Percentiles rank a stretch among this genome's conserved stretches.
phyloP scores from a whole-genome alignment of 2,329 filamentous ascomycete species.

The Elsinoe batatas region DNA sequence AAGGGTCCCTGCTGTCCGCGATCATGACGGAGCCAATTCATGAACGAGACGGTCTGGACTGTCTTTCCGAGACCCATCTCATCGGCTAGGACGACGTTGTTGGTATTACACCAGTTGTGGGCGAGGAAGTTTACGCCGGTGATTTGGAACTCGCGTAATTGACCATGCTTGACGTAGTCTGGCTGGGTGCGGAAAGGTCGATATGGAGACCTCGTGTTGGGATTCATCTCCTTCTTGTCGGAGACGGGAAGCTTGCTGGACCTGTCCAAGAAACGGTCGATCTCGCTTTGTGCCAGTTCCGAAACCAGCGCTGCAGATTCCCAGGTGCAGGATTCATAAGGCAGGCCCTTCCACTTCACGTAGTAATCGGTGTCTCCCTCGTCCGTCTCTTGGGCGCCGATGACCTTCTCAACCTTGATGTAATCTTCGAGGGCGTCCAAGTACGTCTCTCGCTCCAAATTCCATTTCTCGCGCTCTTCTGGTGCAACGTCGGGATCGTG shows the following conservation, averaged over 20 bases:
- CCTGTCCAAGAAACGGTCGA: constrained; percentile 83
- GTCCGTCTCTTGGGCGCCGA: constrained; percentile 70
- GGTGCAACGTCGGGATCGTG: constrained; percentile 65
- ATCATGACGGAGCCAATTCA: constrained; percentile 92
- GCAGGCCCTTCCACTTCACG: constrained; percentile 80
- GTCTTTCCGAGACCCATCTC: constrained; percentile 99
- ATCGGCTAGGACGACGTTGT: constrained; percentile 94
- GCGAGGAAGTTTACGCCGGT: constrained; percentile 90
- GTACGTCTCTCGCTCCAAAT: constrained; percentile 86
- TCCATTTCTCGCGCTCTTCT: constrained; percentile 86
- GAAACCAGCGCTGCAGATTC: constrained; percentile 67
- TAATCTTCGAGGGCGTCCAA: constrained; percentile 82
- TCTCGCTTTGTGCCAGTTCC: constrained; percentile 72
- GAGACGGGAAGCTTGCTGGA: constrained; percentile 71
- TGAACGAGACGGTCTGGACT: constrained; percentile 91
- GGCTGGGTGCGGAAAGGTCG: constrained; percentile 71
- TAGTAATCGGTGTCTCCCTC: constrained; percentile 71
- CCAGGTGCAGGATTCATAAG: constrained; percentile 94
- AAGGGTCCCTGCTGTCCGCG: constrained; percentile 88
- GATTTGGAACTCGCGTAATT: constrained; percentile 86
- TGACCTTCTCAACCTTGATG: constrained; percentile 85
- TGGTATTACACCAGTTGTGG: constrained; percentile 87
- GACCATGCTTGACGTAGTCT: constrained; percentile 70
- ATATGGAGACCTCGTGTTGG: constrained; percentile 62
- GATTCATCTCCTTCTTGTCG: constrained; percentile 65